A percentile compares a stretch with the other conserved stretches of the same genome.
These are phyloP conservation scores for Tinospora cordifolia DNA, from an alignment of 164 flowering plant genomes.

Conservation along the genomic window DNA sequence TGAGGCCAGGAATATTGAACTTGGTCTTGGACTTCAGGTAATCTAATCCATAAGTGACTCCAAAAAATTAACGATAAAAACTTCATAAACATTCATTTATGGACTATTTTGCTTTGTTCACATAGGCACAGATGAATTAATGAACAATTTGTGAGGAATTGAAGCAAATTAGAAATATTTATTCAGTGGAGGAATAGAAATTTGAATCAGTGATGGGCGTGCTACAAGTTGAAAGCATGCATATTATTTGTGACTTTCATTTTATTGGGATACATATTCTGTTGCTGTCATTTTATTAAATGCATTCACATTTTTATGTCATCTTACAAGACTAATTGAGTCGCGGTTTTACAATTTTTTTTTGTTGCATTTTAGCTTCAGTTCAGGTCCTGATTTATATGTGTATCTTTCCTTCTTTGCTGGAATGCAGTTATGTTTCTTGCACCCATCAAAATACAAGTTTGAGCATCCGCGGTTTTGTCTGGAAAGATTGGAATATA, in stretches of 20 bases:
- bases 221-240: neutral
- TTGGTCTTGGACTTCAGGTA: slow-evolving; percentile 97
- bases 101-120: neutral
- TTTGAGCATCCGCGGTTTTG: slow-evolving; percentile 96
- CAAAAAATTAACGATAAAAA: no score
- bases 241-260: neutral
- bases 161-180: neutral
- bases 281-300: neutral
- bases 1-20: slow-evolving; percentile 88
- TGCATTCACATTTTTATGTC: no score
- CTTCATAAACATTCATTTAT: neutral
- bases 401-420: neutral
- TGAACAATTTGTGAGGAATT: neutral
- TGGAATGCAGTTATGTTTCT: slow-evolving; percentile 60
- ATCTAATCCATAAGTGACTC: slow-evolving; percentile 3
- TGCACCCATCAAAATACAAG: slow-evolving; percentile 93
- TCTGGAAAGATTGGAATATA: slow-evolving; percentile 77
- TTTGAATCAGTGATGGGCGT: no score
- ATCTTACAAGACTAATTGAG: neutral
- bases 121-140: neutral
- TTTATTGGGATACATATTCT: neutral
- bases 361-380: neutral
- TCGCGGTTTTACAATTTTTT: neutral
- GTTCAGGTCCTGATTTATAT: neutral
- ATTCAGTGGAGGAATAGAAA: no score